Evolutionary conservation across 1,139 yeast genomes (phyloP), one percentile per base, ranked within the genome.

Genomic region (Saccharomyces hybrid): DNA sequence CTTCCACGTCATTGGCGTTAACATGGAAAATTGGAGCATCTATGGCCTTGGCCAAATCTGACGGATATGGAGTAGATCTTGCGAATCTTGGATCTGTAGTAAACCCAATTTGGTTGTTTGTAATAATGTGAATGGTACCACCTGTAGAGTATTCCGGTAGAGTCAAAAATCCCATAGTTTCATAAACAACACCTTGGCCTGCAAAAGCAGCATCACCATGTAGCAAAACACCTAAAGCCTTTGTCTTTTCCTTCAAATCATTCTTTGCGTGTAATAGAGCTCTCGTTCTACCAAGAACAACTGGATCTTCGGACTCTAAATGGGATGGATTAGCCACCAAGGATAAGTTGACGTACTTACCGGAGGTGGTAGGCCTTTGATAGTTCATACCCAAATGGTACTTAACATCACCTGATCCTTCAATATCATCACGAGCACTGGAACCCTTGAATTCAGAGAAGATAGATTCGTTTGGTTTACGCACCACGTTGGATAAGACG

Each of bases 151-250:
- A 93, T 61, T 93, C 96, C 62, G 97, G 97, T 70, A 93, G 81
- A 67, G 83, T 83, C 64, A 88, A 83, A 77, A 93, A 87, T 57
- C 98, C 98, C 86, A 93, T 86, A 55, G 99, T 90, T 78, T 93
- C 99, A 74, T 93, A 93, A 60, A 93, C 98, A 58, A 93, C 95
- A 82, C 99, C 99, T 78, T 93, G 99, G 61, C 88, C 99, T 51
- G 98, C 91, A 71, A 93, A 93, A 34, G 99, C 99, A 57, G 99
- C 97, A 73, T 93, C 99, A 80, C 99, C 99, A 73, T 93, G 99
- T 71, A 95, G 79, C 73, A 93, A 79, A 58, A 93, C 86, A 63
- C 95, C 86, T 82, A 93, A 80, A 52, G 99, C 97, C 76, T 89
- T 91, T 65, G 84, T 78, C 76, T 78, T 88, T 51, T 79, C 80